Evolutionary conservation across 495 filamentous ascomycete species (phyloP).

Genomic region (Xylaria castorea): DNA sequence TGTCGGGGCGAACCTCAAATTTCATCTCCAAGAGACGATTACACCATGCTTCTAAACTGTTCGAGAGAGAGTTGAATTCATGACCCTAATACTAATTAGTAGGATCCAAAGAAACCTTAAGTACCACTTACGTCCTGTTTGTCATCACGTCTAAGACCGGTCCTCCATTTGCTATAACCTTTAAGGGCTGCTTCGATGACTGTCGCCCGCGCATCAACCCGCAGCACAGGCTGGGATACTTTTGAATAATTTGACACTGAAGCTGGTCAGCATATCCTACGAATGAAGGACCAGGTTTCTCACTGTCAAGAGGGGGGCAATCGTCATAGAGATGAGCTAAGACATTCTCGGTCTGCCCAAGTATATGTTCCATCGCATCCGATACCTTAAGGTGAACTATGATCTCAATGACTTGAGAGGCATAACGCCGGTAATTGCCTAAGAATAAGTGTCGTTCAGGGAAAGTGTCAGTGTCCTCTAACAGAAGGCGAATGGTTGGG

Average conservation of each 20-base stretch:
- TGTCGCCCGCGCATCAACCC: constrained; percentile 85
- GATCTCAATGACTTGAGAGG: constrained; percentile 79
- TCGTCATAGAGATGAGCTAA: constrained; percentile 77
- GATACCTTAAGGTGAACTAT: constrained; percentile 79
- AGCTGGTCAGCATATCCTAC: constrained; percentile 40
- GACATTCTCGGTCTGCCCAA: constrained; percentile 74
- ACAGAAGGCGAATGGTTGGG: constrained; percentile 77
- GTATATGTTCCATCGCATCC: constrained; percentile 86
- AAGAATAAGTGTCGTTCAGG: constrained; percentile 96
- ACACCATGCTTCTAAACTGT: constrained; percentile 81
- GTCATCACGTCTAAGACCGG: constrained; percentile 57
- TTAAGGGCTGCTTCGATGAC: constrained; percentile 91
- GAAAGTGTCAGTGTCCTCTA: constrained; percentile 92
- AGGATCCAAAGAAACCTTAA: background rate
- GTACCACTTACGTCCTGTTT: constrained; percentile 60
- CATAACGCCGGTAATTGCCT: constrained; percentile 95
- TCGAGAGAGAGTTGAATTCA: constrained; percentile 66
- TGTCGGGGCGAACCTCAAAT: constrained; percentile 64
- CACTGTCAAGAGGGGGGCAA: constrained; percentile 71
- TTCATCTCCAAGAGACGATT: constrained; percentile 72
- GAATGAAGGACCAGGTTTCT: constrained; percentile 34
- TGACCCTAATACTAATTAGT: constrained; percentile 55
- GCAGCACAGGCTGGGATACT: constrained; percentile 75
- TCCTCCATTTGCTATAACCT: constrained; percentile 84
- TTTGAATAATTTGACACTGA: constrained; percentile 79